Base-by-base conservation (phyloP, 2,329 filamentous ascomycete species). In the Incumbomyces delicatus region DNA sequence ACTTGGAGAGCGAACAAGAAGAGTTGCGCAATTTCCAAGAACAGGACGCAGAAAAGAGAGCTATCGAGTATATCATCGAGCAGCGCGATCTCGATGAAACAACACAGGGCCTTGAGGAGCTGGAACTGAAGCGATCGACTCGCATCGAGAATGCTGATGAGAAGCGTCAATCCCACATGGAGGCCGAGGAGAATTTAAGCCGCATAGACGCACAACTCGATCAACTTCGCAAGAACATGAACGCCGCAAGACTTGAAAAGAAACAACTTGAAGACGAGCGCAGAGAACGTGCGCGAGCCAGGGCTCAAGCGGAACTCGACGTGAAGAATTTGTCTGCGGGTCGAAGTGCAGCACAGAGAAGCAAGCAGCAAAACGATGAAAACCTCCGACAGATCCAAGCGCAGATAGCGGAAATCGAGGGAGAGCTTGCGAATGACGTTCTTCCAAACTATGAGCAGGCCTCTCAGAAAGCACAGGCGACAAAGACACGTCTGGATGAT, bases 1-100 rank as follows among this genome's bases (percentile, higher is more conserved):
- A 98, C 65, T 74, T 98, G 0, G 92, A 98, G 64, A 89, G 95
- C 62, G 92, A 98, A 66, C 96, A 96, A 64, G 88, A 95, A 60
- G 94, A 98, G 65, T 73, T 98, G 33, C 81, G 88, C 38, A 88
- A 83, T 6, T 98, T 89, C 62, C 92, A 96, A 64, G 88, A 95
- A 50, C 95, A 94, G 63, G 92, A 98, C 58, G 81, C 85, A 48
- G 89, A 98, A 65, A 80, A 88, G 49, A 77, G 89, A 54, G 95
- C 89, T 62, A 74, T 98, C 38, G 87, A 96, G 64, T 96, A 96
- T 62, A 92, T 89, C 1, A 89, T 95, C 58, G 88, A 95, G 65
- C 83, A 92, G 56, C 83, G 87, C 51, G 87, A 95, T 59, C 88
- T 96, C 61, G 77, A 83, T 14, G 83, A 85, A 17, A 80, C 95